Percentiles rank a stretch among this genome's conserved stretches.
These are phyloP conservation scores for Tardiomyces blankii DNA, from an alignment of 1,139 yeast genomes.

Conservation along the genomic window DNA sequence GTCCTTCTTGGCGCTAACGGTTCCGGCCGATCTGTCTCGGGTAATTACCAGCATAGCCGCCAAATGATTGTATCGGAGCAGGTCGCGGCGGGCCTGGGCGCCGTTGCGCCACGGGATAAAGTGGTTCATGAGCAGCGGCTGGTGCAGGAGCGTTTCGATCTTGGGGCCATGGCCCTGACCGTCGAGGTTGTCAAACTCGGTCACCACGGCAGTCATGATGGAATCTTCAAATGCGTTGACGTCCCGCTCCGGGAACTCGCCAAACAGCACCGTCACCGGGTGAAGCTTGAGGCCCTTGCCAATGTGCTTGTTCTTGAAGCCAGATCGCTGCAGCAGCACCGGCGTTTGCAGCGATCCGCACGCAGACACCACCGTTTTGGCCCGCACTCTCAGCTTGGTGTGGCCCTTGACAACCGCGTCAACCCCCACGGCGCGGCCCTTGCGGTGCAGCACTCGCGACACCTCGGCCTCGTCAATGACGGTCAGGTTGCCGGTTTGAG, in stretches of 20 bases:
- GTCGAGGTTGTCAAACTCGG: constrained; percentile 41
- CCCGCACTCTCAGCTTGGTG: constrained; percentile 32
- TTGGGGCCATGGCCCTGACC: constrained; percentile 49
- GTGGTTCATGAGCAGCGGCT: constrained; percentile 33
- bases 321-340: constrained; percentile 37
- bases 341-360: constrained; percentile 49
- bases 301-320: constrained; percentile 43
- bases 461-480: constrained; percentile 41
- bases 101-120: constrained; percentile 38
- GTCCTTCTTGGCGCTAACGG: constrained; percentile 28
- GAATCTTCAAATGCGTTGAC: constrained; percentile 34
- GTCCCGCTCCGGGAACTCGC: constrained; percentile 31
- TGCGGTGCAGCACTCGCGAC: constrained; percentile 28
- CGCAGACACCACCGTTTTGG: constrained; percentile 36
- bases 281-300: constrained; percentile 46
- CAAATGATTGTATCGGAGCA: constrained; percentile 32
- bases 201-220: constrained; percentile 43
- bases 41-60: constrained; percentile 38
- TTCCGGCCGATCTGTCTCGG: constrained; percentile 38
- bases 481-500: constrained; percentile 35
- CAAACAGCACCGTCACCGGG: constrained; percentile 36
- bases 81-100: constrained; percentile 26
- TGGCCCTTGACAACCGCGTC: constrained; percentile 18
- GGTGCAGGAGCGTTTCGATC: constrained; percentile 41
- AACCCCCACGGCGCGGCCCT: constrained; percentile 38